Conservation (phyloP, 2,329 filamentous ascomycete species). For the Aspergillus piperis region DNA sequence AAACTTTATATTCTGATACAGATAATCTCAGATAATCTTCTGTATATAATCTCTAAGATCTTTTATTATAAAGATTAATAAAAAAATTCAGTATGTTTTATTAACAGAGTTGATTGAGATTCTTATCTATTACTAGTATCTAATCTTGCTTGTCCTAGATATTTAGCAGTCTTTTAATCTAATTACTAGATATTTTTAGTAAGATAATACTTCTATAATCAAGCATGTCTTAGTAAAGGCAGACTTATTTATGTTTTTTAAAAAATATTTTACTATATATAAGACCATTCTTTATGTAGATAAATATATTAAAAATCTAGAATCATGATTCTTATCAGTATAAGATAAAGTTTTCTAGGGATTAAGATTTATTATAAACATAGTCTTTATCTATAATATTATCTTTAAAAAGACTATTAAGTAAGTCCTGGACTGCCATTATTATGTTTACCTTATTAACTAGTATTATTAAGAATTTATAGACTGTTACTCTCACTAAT, state of each 20-base stretch:
- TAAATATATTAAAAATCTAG: constrained; percentile 29
- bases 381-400: constrained; percentile 27
- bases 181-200: constrained; percentile 21
- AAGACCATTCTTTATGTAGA: constrained; percentile 25
- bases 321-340: constrained; percentile 15
- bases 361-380: constrained; percentile 16
- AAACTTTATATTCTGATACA: constrained; percentile 20
- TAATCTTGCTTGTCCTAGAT: constrained; percentile 20
- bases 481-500: constrained; percentile 3
- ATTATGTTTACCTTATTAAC: constrained; percentile 4
- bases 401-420: constrained; percentile 28
- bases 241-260: constrained; percentile 22
- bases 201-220: constrained; percentile 24
- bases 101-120: no score
- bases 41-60: constrained; percentile 19
- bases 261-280: constrained; percentile 16
- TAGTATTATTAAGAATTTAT: neutral
- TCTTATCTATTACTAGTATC: constrained; percentile 23
- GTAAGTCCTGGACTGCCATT: constrained; percentile 15
- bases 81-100: no score
- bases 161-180: constrained; percentile 23
- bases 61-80: constrained; percentile 19
- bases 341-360: neutral
- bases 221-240: constrained; percentile 21
- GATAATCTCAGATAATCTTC: constrained; percentile 16